Conservation (phyloP, 345 rosid genomes). For the Moricandia arvensis region DNA sequence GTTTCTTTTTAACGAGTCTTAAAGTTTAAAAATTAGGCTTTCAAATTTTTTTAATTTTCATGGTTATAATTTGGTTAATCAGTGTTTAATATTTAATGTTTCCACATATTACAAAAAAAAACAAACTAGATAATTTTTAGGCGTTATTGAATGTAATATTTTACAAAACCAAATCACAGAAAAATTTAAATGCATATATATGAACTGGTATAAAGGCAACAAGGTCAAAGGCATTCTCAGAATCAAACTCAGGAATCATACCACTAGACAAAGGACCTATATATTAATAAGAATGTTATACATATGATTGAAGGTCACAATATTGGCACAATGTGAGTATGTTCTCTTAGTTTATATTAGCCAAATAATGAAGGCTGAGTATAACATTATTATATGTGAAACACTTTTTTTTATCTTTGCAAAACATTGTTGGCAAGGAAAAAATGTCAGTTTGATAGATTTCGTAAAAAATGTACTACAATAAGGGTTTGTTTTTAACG, state of each 20-base stretch:
- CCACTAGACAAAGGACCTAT: constrained; percentile 78
- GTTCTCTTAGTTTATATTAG: not conserved
- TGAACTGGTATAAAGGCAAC: not conserved
- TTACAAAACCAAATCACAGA: not conserved
- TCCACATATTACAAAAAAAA: no score
- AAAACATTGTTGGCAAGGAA: no score
- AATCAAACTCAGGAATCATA: constrained; percentile 49
- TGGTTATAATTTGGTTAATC: no score
- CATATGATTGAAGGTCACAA: not conserved
- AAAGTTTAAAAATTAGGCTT: no score
- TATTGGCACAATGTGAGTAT: not conserved
- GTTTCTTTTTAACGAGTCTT: no score
- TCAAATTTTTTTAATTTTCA: no score
- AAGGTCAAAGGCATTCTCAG: constrained; percentile 28
- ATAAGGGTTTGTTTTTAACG: not conserved
- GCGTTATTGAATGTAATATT: not conserved
- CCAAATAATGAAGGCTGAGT: not conserved
- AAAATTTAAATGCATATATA: not conserved
- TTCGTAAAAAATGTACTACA: no score
- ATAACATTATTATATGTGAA: not conserved
- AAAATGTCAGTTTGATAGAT: no score
- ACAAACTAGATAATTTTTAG: no score
- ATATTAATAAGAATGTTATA: not conserved
- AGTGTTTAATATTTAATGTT: no score
- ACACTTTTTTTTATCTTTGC: no score